Evolutionary conservation across 2,329 filamentous ascomycete genomes (phyloP).

Genomic region (Pseudomassariella vexata): DNA sequence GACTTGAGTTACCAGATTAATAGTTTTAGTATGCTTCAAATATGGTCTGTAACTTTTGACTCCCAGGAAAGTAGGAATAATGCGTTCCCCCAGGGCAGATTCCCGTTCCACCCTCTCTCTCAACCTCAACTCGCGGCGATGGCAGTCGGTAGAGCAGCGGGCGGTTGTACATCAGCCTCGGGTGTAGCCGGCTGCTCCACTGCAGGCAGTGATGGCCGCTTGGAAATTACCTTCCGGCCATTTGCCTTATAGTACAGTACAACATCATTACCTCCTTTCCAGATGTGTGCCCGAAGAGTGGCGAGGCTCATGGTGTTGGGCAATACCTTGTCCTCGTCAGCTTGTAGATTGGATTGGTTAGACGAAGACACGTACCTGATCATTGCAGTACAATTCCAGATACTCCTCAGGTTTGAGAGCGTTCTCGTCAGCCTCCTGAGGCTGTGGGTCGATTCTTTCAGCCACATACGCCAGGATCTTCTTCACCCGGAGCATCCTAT

Average conservation of each 20-base stretch:
- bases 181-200: neutral
- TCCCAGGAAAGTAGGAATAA: too few species aligned
- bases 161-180: neutral
- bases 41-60: too few species aligned
- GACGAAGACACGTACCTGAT: slow-evolving; percentile 57
- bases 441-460: slow-evolving; percentile 77
- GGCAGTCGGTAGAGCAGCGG: slow-evolving; percentile 1
- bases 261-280: slow-evolving; percentile 93
- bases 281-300: slow-evolving; percentile 84
- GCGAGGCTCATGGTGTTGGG: slow-evolving; percentile 86
- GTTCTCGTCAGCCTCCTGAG: slow-evolving; percentile 51
- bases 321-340: slow-evolving; percentile 46
- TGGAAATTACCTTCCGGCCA: slow-evolving; percentile 63
- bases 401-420: slow-evolving; percentile 81
- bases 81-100: too few species aligned
- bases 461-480: slow-evolving; percentile 92
- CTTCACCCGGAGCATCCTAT: slow-evolving; percentile 90
- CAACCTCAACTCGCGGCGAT: neutral
- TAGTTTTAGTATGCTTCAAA: too few species aligned
- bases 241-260: slow-evolving; percentile 88
- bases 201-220: slow-evolving; percentile 22
- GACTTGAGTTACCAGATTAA: too few species aligned
- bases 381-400: slow-evolving; percentile 90
- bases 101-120: too few species aligned
- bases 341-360: neutral